Evolutionary conservation across 441 rosid species (phyloP).

Genomic region (Viola pubescens): DNA sequence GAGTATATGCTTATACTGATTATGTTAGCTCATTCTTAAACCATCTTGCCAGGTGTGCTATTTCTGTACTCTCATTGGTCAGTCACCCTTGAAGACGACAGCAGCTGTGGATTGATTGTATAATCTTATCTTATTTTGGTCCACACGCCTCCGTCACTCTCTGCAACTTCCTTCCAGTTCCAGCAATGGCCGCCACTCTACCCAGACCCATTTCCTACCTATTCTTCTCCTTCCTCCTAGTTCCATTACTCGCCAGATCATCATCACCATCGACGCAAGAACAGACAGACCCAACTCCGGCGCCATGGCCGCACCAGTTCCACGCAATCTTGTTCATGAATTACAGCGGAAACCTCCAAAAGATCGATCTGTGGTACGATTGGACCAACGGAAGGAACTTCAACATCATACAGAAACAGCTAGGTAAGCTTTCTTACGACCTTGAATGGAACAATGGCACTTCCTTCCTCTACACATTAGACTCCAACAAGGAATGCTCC

Average conservation of each 20-base stretch:
- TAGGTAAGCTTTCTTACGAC: conserved; percentile 52
- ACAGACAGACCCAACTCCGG: conserved; percentile 50
- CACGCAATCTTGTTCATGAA: conserved; percentile 67
- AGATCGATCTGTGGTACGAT: conserved; percentile 82
- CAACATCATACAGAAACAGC: conserved; percentile 68
- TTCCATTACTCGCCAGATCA: not conserved
- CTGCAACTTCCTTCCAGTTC: not conserved
- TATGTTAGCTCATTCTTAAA: too few relatives aligned
- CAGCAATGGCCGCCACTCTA: not conserved
- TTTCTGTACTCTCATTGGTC: not conserved
- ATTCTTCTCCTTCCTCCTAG: conserved; percentile 2
- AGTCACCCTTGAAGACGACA: not conserved
- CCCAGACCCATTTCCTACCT: not conserved
- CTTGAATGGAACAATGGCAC: conserved; percentile 89
- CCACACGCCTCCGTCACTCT: not conserved
- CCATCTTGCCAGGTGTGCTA: too few relatives aligned
- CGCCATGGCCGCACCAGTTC: conserved; percentile 73
- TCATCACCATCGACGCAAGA: conserved; percentile 25
- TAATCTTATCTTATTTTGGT: too few relatives aligned
- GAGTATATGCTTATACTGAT: too few relatives aligned
- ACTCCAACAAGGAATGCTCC: conserved; percentile 33
- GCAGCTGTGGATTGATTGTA: not conserved
- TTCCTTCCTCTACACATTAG: conserved; percentile 53
- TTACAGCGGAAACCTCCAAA: conserved; percentile 51
- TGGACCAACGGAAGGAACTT: conserved; percentile 76